Evolutionary conservation across 2,329 filamentous ascomycete species (phyloP), one percentile per base, ranked within the genome.

Genomic region (Phaeoacremonium minimum): DNA sequence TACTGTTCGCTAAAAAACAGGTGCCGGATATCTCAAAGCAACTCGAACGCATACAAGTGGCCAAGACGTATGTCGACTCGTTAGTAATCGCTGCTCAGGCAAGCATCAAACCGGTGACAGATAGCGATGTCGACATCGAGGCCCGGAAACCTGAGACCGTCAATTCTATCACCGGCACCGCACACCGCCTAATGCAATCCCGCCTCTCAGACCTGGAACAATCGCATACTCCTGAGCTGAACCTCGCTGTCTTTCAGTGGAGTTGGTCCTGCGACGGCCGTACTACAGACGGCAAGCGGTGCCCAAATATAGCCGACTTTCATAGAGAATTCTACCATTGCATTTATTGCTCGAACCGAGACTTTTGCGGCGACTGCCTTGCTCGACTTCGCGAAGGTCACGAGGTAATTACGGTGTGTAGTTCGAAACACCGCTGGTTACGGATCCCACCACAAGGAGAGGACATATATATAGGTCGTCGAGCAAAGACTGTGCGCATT

Each of bases 361-460:
- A 46, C 40, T 49, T 50, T 14, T 50, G 46, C 31, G 5, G 18
- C 9, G 41, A 43, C 30, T 50, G 48, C 11, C 36, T 50, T n/a
- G n/a, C n/a, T n/a, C n/a, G n/a, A n/a, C n/a, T n/a, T n/a, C n/a
- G n/a, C n/a, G n/a, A n/a, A n/a, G n/a, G n/a, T n/a, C n/a, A n/a
- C n/a, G n/a, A n/a, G n/a, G n/a, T n/a, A n/a, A n/a, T n/a, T n/a
- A n/a, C n/a, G n/a, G n/a, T n/a, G n/a, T n/a, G n/a, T n/a, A n/a
- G n/a, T n/a, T n/a, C n/a, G n/a, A n/a, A n/a, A n/a, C n/a, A n/a
- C n/a, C n/a, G n/a, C n/a, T n/a, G n/a, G n/a, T n/a, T n/a, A n/a
- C n/a, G n/a, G n/a, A n/a, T n/a, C n/a, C n/a, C n/a, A n/a, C n/a
- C n/a, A n/a, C n/a, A n/a, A n/a, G n/a, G n/a, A n/a, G n/a, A n/a